A percentile compares a stretch with the other conserved stretches of the same genome.
Evolutionary conservation across 1,139 yeast species (phyloP).

Genomic region (Candida dubliniensis): DNA sequence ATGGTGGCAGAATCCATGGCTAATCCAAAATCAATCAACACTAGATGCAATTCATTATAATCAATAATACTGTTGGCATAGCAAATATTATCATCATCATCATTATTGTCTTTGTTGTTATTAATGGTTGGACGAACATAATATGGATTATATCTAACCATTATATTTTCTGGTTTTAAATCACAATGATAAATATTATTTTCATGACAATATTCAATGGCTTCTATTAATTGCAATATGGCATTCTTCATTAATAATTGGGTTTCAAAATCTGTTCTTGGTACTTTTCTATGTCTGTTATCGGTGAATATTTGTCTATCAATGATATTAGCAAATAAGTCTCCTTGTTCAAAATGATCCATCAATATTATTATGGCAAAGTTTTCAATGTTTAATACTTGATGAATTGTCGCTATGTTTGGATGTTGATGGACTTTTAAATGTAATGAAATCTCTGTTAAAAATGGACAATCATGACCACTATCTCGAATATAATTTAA

Average conservation of each 20-base stretch:
- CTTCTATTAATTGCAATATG: conserved; percentile 74
- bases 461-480: conserved; percentile 46
- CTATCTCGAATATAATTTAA: conserved; percentile 43
- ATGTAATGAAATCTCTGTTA: conserved; percentile 73
- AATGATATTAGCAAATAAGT: conserved; percentile 77
- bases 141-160: conserved; percentile 45
- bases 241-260: conserved; percentile 61
- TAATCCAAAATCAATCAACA: conserved; percentile 83
- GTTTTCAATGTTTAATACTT: conserved; percentile 59
- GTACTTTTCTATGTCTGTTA: conserved; percentile 24
- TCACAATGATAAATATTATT: conserved; percentile 81
- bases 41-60: conserved; percentile 57
- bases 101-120: no score
- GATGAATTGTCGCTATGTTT: conserved; percentile 71
- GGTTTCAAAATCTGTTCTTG: conserved; percentile 10
- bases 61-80: conserved; percentile 29
- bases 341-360: conserved; percentile 85
- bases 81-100: no score
- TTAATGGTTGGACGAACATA: conserved; percentile 21
- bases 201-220: conserved; percentile 66
- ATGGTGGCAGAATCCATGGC: conserved; percentile 62
- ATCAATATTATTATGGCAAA: conserved; percentile 62
- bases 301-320: conserved; percentile 58
- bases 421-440: conserved; percentile 75
- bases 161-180: conserved; percentile 84